These are phyloP conservation scores for Globisporangium splendens DNA, from an alignment of 352 stramenopile genomes.

Conservation along the genomic window DNA sequence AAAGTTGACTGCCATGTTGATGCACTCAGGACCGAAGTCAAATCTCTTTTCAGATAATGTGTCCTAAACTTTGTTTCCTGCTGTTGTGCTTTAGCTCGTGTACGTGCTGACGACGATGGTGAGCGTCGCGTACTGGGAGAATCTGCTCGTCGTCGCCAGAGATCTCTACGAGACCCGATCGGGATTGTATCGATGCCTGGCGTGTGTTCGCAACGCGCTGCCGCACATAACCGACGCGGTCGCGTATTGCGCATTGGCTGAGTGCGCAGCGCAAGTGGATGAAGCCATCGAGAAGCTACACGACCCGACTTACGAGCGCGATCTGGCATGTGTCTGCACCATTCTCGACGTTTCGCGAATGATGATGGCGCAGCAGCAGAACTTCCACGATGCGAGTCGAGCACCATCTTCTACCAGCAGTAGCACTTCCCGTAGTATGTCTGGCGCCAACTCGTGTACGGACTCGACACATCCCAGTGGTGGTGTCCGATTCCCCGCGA, in stretches of 20 bases:
- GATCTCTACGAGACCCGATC: constrained; percentile 51
- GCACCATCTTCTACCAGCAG: background rate
- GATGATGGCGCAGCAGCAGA: constrained; percentile 12
- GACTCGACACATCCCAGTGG: background rate
- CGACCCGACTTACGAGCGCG: constrained; percentile 46
- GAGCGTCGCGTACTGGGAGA: constrained; percentile 60
- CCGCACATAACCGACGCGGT: constrained; percentile 44
- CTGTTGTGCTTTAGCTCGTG: constrained; percentile 26
- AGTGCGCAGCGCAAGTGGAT: constrained; percentile 42
- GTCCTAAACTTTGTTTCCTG: background rate
- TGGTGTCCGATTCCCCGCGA: constrained; percentile 28
- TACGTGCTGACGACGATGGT: constrained; percentile 47
- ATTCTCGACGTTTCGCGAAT: constrained; percentile 41
- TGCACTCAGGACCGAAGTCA: too few relatives aligned
- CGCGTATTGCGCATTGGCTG: constrained; percentile 57
- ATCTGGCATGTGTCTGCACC: constrained; percentile 53
- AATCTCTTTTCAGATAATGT: background rate
- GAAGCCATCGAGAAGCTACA: constrained; percentile 52
- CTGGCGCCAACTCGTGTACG: background rate
- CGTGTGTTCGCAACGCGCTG: constrained; percentile 34
- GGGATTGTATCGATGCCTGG: constrained; percentile 35
- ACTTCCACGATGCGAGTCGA: constrained; percentile 10
- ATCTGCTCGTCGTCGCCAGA: constrained; percentile 32
- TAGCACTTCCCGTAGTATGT: background rate
- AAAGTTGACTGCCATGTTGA: background rate